phyloP scores from a whole-genome alignment of 2,329 filamentous ascomycete genomes.

The Diaporthe caulivora region DNA sequence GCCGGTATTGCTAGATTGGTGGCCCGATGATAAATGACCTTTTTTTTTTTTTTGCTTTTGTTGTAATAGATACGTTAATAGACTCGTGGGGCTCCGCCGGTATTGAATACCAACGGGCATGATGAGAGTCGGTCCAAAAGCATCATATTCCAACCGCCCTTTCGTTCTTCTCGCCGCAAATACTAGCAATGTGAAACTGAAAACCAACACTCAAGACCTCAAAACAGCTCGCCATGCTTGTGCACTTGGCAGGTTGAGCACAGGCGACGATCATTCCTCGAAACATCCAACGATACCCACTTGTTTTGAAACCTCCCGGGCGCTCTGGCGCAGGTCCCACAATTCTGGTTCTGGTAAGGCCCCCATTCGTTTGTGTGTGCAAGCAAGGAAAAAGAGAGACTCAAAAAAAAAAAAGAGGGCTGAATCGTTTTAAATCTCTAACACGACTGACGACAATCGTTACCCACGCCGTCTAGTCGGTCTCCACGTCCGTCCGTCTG shows the following conservation, averaged over 20 bases:
- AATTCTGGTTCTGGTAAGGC: slow-evolving; percentile 1
- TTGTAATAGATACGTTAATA: slow-evolving; percentile 22
- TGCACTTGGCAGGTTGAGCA: not conserved
- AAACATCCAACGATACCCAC: slow-evolving; percentile 18
- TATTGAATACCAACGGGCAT: slow-evolving; percentile 4
- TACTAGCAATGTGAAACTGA: not conserved
- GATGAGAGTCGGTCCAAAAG: not conserved
- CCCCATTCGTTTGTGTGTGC: not conserved
- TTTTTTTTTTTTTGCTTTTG: not conserved
- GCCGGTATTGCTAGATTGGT: not conserved
- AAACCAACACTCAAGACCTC: not conserved
- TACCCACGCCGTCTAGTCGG: not conserved
- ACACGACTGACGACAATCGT: not conserved
- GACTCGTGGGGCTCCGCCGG: slow-evolving; percentile 3
- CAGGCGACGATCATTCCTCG: slow-evolving; percentile 13
- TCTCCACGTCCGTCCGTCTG: not conserved
- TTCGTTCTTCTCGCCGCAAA: not conserved
- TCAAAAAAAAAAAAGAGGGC: not conserved
- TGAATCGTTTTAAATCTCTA: slow-evolving; percentile 18
- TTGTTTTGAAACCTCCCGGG: slow-evolving; percentile 10
- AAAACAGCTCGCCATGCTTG: too few species aligned
- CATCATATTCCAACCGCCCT: not conserved
- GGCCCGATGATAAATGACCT: slow-evolving; percentile 5
- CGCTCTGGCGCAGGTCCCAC: not conserved
- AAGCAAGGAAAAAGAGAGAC: not conserved